Percentiles rank a stretch among this genome's conserved stretches.
Evolutionary conservation across 768 basidiomycete genomes (phyloP).

Genomic region (Boletus rufocinnamomeus): DNA sequence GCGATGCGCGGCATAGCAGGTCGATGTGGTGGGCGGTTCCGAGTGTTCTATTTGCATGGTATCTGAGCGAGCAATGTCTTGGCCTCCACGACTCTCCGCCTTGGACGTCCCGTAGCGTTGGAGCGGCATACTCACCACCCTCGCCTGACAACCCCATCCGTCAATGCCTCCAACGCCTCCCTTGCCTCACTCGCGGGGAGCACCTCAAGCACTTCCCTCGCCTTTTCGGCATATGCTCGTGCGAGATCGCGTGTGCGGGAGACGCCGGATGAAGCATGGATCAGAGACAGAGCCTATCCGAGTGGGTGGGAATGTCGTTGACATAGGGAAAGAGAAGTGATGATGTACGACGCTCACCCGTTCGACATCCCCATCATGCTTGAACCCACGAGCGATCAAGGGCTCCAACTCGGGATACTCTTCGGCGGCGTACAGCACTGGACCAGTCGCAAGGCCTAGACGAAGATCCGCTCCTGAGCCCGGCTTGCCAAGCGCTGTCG

Average conservation of each 20-base stretch:
- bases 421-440: slow-evolving; percentile 84
- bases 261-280: slow-evolving; percentile 66
- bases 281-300: slow-evolving; percentile 61
- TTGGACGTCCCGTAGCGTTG: background rate
- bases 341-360: slow-evolving; percentile 46
- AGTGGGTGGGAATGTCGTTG: background rate
- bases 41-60: slow-evolving; percentile 1
- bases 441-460: slow-evolving; percentile 83
- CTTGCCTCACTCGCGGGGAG: slow-evolving; percentile 84
- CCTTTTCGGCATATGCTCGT: slow-evolving; percentile 69
- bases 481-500: slow-evolving; percentile 83
- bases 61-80: background rate
- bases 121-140: slow-evolving; percentile 42
- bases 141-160: slow-evolving; percentile 65
- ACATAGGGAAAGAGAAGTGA: background rate
- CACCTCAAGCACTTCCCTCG: slow-evolving; percentile 62
- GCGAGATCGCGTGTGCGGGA: slow-evolving; percentile 81
- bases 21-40: background rate
- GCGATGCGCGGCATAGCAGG: background rate
- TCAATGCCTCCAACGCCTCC: slow-evolving; percentile 70
- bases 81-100: background rate
- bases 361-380: slow-evolving; percentile 76
- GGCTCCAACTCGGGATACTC: slow-evolving; percentile 75
- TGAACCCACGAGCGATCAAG: slow-evolving; percentile 79
- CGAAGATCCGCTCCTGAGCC: slow-evolving; percentile 77